These are phyloP conservation scores for Aspergillus olivimuriae DNA, from an alignment of 495 filamentous ascomycete genomes.

Conservation along the genomic window DNA sequence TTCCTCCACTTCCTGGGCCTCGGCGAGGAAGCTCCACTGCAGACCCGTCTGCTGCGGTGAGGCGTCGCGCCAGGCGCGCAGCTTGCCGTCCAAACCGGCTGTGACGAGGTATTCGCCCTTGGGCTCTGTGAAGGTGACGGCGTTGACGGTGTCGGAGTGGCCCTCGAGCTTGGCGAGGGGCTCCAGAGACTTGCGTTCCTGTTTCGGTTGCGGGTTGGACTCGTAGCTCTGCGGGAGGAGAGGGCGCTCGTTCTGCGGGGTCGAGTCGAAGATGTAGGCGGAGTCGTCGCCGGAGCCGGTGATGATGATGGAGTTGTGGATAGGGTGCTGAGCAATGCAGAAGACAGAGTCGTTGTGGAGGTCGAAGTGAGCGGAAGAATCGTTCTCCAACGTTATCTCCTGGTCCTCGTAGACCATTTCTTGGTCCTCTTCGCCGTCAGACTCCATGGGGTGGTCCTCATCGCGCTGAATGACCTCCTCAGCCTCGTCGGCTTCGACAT, in stretches of 20 bases:
- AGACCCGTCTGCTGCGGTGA: constrained; percentile 33
- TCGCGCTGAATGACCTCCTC: constrained; percentile 63
- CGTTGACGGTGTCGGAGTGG: constrained; percentile 87
- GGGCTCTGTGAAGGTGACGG: constrained; percentile 75
- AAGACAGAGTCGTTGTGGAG: constrained; percentile 82
- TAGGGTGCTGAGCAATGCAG: constrained; percentile 86
- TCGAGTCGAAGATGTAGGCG: constrained; percentile 75
- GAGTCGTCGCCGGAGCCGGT: constrained; percentile 83
- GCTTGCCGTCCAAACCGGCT: constrained; percentile 75
- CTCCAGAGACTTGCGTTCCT: constrained; percentile 52
- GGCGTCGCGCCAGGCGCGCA: constrained; percentile 49
- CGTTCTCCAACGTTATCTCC: constrained; percentile 78
- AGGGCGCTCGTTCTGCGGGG: constrained; percentile 51
- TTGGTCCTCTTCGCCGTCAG: constrained; percentile 49
- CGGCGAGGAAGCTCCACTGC: constrained; percentile 57
- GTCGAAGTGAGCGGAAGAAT: constrained; percentile 90
- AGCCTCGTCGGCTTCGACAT: constrained; percentile 65
- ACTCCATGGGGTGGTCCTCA: constrained; percentile 69
- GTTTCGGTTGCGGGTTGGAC: constrained; percentile 52
- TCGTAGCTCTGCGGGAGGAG: constrained; percentile 70
- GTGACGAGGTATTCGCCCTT: constrained; percentile 78
- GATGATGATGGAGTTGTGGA: constrained; percentile 67
- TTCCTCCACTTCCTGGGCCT: constrained; percentile 82
- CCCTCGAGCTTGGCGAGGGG: constrained; percentile 67
- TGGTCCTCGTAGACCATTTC: constrained; percentile 57